Conservation (phyloP, 257 asterid species). For the Cruciata laevipes region DNA sequence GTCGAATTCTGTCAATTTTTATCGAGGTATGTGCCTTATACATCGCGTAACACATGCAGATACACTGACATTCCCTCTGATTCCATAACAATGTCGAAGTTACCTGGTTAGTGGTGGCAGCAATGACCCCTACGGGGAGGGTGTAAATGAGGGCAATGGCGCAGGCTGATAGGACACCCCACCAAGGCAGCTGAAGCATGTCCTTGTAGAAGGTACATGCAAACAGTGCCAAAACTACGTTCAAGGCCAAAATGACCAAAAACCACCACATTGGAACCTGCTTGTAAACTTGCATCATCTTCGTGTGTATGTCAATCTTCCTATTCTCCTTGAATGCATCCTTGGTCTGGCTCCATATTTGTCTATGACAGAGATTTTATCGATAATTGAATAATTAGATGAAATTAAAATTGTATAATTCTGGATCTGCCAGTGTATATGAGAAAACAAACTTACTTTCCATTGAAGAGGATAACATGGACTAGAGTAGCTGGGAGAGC, state of each 20-base stretch:
- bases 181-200: constrained; percentile 51
- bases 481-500: constrained; percentile 34
- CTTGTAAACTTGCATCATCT: constrained; percentile 43
- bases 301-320: constrained; percentile 37
- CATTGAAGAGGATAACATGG: constrained; percentile 40
- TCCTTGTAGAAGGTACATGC: constrained; percentile 23
- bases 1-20: too few species aligned
- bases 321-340: constrained; percentile 11
- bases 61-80: too few species aligned
- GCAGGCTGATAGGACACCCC: constrained; percentile 52
- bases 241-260: constrained; percentile 25
- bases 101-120: constrained; percentile 62
- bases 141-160: constrained; percentile 38
- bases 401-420: too few species aligned
- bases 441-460: constrained; percentile 26
- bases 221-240: constrained; percentile 24
- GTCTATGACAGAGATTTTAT: constrained; percentile 14
- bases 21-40: too few species aligned
- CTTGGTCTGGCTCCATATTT: constrained; percentile 30
- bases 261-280: constrained; percentile 60
- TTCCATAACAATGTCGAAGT: too few species aligned
- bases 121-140: constrained; percentile 48
- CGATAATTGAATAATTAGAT: too few species aligned
- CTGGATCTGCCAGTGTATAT: too few species aligned
- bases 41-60: too few species aligned